Evolutionary conservation across 2,329 filamentous ascomycete genomes (phyloP), one percentile per base, ranked within the genome.

Genomic region (Fusarium hostae): DNA sequence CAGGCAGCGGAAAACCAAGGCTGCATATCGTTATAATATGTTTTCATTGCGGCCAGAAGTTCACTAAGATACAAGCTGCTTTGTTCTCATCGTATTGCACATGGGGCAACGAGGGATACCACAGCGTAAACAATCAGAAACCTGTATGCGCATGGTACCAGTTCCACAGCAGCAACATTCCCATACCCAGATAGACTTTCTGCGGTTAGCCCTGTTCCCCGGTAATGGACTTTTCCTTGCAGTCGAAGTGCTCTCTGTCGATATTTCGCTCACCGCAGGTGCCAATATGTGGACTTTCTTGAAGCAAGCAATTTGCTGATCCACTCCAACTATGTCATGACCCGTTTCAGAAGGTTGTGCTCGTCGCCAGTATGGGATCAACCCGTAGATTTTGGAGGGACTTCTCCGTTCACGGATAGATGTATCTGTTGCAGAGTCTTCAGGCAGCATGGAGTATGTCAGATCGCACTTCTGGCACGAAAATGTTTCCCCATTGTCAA

Each of bases 41-140:
- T 18, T 13, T 13, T 4, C 22, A 12, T 15, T 28, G 18, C 1
- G 18, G 0, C 43, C 24, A 45, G 18, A 18, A 6, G 26, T 26
- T 26, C 26, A 26, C 26, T 26, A 26, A 26, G 26, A 26, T 6
- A 26, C 6, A 6, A 26, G 26, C 26, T 26, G 26, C 18, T 9
- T 20, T 9, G 4, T 18, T 20, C 18, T 20, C 18, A 9, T 39
- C 10, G 18, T 39, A 40, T 22, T 13, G 8, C 39, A 40, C 8
- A 2, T 40, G 20, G 20, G 20, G 39, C 44, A 32, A 18, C 44
- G 44, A n/a, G 13, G 5, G 13, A 3, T 0, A 0, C 8, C 3
- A 13, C 45, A 48, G 6, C 0, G 2, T 11, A 4, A 20, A 32
- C 45, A 48, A 16, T 9, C 0, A 16, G 0, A 3, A 5, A 1